Conservation (phyloP, 2,329 filamentous ascomycete genomes). For the Neoscytalidium dimidiatum region DNA sequence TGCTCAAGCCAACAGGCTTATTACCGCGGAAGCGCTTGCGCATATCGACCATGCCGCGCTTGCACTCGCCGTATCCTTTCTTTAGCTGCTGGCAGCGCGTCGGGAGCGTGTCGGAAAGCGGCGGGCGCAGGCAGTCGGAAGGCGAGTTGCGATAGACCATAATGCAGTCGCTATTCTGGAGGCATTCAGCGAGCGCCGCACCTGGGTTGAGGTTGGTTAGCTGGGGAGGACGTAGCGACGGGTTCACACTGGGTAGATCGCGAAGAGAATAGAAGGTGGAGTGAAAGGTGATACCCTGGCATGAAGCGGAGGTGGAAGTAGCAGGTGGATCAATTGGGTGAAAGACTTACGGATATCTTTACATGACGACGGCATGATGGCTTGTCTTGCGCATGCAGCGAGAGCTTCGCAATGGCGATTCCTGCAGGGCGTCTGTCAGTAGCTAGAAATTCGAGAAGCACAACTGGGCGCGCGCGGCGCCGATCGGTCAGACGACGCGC, state of each 20-base stretch:
- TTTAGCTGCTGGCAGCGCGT: slow-evolving; percentile 89
- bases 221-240: neutral
- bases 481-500: neutral
- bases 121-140: slow-evolving; percentile 82
- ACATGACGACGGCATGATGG: slow-evolving; percentile 86
- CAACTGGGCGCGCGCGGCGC: neutral
- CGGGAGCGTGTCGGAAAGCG: slow-evolving; percentile 79
- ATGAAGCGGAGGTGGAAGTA: no score
- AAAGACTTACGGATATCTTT: slow-evolving; percentile 82
- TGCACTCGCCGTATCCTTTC: slow-evolving; percentile 92
- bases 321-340: neutral
- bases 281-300: no score
- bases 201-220: slow-evolving; percentile 54
- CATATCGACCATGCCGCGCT: slow-evolving; percentile 97
- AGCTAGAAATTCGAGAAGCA: neutral
- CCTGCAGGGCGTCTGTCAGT: neutral
- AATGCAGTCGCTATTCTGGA: slow-evolving; percentile 95
- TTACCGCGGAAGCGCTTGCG: slow-evolving; percentile 97
- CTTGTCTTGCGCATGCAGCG: neutral
- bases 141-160: slow-evolving; percentile 87
- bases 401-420: neutral
- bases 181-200: slow-evolving; percentile 87
- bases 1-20: slow-evolving; percentile 65
- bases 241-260: no score
- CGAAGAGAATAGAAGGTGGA: neutral